Evolutionary conservation across 108 stramenopile species (phyloP), one percentile per base, ranked within the genome.

Genomic region (Skeletonema grethae): DNA sequence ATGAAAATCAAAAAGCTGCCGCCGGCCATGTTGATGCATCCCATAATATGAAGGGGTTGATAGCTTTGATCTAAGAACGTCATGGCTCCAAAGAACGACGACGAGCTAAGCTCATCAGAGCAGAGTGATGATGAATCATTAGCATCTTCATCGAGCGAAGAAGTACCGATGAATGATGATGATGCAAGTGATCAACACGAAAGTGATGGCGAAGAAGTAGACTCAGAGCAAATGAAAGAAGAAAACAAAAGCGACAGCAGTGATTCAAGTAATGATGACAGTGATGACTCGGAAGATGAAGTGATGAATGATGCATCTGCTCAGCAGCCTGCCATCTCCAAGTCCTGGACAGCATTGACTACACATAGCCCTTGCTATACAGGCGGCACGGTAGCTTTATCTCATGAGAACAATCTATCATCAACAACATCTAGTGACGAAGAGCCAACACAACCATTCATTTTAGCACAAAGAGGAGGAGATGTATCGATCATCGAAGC

Each of bases 401-500:
- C 82, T 34, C 84, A 73, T 58, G 18, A 78, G 28, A 64, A 60
- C 16, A 35, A 22, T 38, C 55, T 46, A 61, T 11, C 57, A 46
- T 50, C 32, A 10, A 22, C 50, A 20, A 18, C 48, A n/a, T 1
- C 25, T 28, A 66, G 16, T 32, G 38, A 59, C 28, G 28, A 57
- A 48, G 29, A 63, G 16, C 46, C 39, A 46, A 39, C 35, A 45
- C 53, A 50, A 41, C 62, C 36, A 73, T 93, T 90, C 72, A 59
- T 95, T 20, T 61, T 93, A 0, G 75, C 92, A 29, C 91, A 90
- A n/a, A 81, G 92, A 25, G 89, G 82, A 29, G 91, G 89, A 25
- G 92, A 95, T 75, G 50, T 95, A 35, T 79, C 86, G 16, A 55
- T 95, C 15, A 89, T 95, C 22, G 94, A 91, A 69, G 90, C 91